Base-by-base conservation (phyloP, 768 basidiomycete genomes). In the Serendipita sp. region DNA sequence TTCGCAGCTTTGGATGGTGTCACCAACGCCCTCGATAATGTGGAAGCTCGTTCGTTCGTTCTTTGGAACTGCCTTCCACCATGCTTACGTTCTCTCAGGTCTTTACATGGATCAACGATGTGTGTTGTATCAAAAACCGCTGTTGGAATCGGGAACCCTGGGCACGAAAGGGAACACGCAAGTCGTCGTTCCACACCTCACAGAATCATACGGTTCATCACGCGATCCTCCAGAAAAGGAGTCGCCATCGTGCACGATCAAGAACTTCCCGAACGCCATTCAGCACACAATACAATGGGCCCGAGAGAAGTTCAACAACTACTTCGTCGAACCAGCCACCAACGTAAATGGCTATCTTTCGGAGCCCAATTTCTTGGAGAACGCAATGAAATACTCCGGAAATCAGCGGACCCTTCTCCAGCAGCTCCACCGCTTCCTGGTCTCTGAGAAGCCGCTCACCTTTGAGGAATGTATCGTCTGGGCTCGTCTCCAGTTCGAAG, bases 261-360 rank as follows among this genome's bases (percentile, higher is more conserved):
- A 97, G 77, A 97, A 90, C 74, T 99, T 98, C 81, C 96, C 96
- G 9, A 94, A 99, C 71, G 87, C 88, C 26, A 98, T 98, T 68
- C 86, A 90, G 67, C 96, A 99, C 74, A 96, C 93, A 4, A 99
- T 99, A 64, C 92, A 97, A 90, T 99, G 96, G 96, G 85, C 88
- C 68, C 85, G 93, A 67, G 83, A 85, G 68, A 88, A 90, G 66
- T 98, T 99, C 72, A 90, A 96, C 70, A 84, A 82, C 63, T 76
- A 92, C 48, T 99, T 97, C 69, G 88, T 96, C 68, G 93, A 95
- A 71, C 96, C 96, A 1, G 81, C 88, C 34, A 89, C 94, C 71
- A 84, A 90, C 48, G 92, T 90, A 72, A 99, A 99, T 73, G 82
- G 92, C 30, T 99, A 97, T 75, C 85, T 99, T 31, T 90, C 93